Base-by-base conservation (phyloP, 2,329 filamentous ascomycete species). In the Akanthomyces dipterigenus region DNA sequence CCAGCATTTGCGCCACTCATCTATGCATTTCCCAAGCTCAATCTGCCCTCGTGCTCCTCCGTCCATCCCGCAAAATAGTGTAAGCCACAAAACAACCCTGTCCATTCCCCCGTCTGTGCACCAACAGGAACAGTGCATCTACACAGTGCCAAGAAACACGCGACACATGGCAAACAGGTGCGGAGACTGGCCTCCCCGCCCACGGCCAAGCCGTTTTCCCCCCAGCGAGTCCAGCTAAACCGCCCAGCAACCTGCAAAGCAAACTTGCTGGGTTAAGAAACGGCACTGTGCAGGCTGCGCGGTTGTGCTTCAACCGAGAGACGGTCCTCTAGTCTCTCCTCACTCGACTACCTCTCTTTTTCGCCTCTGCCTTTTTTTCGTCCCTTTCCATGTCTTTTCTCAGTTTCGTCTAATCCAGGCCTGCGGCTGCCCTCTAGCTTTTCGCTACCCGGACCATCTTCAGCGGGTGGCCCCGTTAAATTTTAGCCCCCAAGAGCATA, bases 151-250 rank as follows among this genome's bases (percentile, higher is more conserved):
- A 22, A 14, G 4, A 24, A 6, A 16, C 12, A 9, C n/a, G 16
- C 18, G 11, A 24, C 55, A 58, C 55, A 58, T 58, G 55, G 55
- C 55, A 58, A 58, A 58, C 55, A 58, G 55, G 45, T 58, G 55
- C 55, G 55, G 55, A 58, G 55, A 49, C 55, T 42, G 20, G 45
- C 55, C 55, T 50, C 55, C 55, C 46, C 55, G 55, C 46, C 45
- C 46, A 20, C 36, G 43, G 43, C 55, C 28, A 1, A 58, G 22
- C 55, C 31, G 36, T 11, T 43, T n/a, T n/a, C 40, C 28, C 55
- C 55, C 55, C 55, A 58, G 45, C 36, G 36, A 18, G 34, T 45
- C 55, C 55, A 58, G 45, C 36, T 48, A 18, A 50, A 58, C 34
- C 36, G 31, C 34, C 43, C 24, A 56, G 28, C 55, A 48, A 57